phyloP scores from a whole-genome alignment of 805 yeast genomes.

The Lipomyces spencermartinsiae region DNA sequence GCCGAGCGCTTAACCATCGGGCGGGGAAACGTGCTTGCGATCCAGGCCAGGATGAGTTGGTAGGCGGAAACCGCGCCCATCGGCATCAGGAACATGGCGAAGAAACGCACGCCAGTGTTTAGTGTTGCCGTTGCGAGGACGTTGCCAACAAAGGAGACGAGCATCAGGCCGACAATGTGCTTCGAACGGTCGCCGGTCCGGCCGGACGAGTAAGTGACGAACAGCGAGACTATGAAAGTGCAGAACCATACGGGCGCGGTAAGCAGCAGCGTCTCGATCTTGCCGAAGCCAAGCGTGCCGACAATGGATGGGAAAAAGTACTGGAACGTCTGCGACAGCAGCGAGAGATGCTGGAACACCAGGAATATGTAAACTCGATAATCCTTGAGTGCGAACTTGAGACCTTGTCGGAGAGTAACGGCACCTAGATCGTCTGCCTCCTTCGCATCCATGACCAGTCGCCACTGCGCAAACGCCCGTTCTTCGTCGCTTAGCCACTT shows the following conservation, averaged over 20 bases:
- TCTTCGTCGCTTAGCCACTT: conserved; percentile 37
- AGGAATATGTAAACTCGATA: conserved; percentile 33
- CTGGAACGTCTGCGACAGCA: conserved; percentile 46
- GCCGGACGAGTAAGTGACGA: conserved; percentile 40
- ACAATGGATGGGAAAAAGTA: conserved; percentile 67
- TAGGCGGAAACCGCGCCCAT: conserved; percentile 27
- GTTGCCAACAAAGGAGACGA: conserved; percentile 18
- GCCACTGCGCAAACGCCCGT: conserved; percentile 35
- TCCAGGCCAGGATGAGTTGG: conserved; percentile 34
- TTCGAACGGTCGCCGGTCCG: conserved; percentile 25
- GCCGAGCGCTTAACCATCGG: conserved; percentile 31
- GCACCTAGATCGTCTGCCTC: conserved; percentile 29
- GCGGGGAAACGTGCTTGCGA: conserved; percentile 28
- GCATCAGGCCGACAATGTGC: conserved; percentile 20
- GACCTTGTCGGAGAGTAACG: conserved; percentile 26
- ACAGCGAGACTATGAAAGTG: conserved; percentile 58
- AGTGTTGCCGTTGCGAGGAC: conserved; percentile 20
- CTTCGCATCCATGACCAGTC: conserved; percentile 33
- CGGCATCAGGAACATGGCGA: conserved; percentile 31
- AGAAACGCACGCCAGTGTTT: conserved; percentile 24
- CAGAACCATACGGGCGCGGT: conserved; percentile 67
- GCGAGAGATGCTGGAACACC: conserved; percentile 28
- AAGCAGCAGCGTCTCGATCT: conserved; percentile 57
- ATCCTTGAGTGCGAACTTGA: conserved; percentile 30
- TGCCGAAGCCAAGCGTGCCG: conserved; percentile 56